These are phyloP conservation scores for Globisporangium nodosum DNA, from an alignment of 352 stramenopile genomes.

Conservation along the genomic window DNA sequence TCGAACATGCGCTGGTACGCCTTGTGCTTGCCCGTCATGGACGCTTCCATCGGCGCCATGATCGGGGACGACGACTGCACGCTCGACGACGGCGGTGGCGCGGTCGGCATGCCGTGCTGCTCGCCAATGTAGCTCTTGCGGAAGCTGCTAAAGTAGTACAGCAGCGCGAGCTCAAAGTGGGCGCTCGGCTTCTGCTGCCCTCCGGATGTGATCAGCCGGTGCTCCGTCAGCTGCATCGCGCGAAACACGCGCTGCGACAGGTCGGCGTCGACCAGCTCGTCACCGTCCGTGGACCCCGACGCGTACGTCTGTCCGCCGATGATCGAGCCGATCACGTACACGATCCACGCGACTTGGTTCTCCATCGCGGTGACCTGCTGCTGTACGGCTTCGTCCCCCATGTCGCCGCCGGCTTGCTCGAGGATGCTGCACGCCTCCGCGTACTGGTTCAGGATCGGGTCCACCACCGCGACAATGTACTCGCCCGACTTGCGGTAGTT, in stretches of 20 bases:
- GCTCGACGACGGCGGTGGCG: conserved; percentile 41
- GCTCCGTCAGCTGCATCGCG: conserved; percentile 95
- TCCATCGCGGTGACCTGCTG: conserved; percentile 86
- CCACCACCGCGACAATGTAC: conserved; percentile 92
- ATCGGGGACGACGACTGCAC: conserved; percentile 67
- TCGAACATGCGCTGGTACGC: conserved; percentile 98
- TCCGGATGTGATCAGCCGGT: conserved; percentile 87
- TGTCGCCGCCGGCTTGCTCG: conserved; percentile 42
- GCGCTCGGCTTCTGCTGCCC: conserved; percentile 83
- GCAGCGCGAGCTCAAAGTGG: conserved; percentile 92
- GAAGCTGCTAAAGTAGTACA: conserved; percentile 97
- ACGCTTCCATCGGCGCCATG: conserved; percentile 68
- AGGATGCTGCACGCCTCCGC: conserved; percentile 82
- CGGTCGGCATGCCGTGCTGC: conserved; percentile 84
- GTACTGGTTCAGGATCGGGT: conserved; percentile 94
- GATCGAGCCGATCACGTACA: conserved; percentile 95
- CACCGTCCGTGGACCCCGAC: conserved; percentile 87
- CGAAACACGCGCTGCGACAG: conserved; percentile 95
- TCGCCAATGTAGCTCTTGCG: conserved; percentile 91
- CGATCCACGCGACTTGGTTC: conserved; percentile 96
- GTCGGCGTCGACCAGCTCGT: conserved; percentile 94
- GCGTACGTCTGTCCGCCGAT: conserved; percentile 95
- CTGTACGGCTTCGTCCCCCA: conserved; percentile 40
- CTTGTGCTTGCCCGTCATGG: conserved; percentile 92
- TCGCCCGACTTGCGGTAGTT: conserved; percentile 92